These are phyloP conservation scores for Hanseniaspora mollemarum DNA, from an alignment of 805 yeast genomes.

Conservation along the genomic window DNA sequence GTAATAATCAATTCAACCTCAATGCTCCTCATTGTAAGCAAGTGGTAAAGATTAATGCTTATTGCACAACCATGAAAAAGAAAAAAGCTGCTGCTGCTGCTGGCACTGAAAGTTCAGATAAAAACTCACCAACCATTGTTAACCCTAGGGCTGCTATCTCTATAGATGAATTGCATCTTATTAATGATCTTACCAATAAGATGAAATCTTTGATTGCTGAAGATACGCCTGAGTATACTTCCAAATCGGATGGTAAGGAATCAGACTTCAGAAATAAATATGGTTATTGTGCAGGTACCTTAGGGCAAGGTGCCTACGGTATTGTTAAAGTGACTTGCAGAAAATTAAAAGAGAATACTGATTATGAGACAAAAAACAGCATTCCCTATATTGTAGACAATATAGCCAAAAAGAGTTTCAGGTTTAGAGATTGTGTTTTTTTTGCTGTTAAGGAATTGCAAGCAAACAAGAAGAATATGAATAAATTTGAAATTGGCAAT, in stretches of 20 bases:
- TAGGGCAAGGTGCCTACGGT: constrained; percentile 94
- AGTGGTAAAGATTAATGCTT: constrained; percentile 8
- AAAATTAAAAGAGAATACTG: constrained; percentile 14
- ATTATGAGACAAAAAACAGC: constrained; percentile 15
- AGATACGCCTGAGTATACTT: constrained; percentile 16
- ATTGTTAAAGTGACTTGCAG: constrained; percentile 77
- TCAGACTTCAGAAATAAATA: constrained; percentile 36
- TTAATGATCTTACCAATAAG: constrained; percentile 37
- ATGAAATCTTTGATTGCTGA: constrained; percentile 35
- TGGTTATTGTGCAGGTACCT: constrained; percentile 41
- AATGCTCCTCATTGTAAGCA: constrained; percentile 17
- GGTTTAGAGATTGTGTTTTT: constrained; percentile 57
- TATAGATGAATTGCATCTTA: constrained; percentile 37
- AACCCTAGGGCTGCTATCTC: constrained; percentile 38
- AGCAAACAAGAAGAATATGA: constrained; percentile 18
- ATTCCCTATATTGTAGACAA: constrained; percentile 15
- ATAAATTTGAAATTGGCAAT: neutral
- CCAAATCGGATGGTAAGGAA: constrained; percentile 20
- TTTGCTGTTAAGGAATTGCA: constrained; percentile 84
- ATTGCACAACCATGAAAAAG: constrained; percentile 4
- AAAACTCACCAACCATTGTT: constrained; percentile 22
- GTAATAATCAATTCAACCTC: constrained; percentile 11
- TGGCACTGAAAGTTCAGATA: neutral
- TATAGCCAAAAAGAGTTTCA: constrained; percentile 42
- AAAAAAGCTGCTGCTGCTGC: constrained; percentile 1